Percentiles rank a stretch among this genome's conserved stretches.
These are phyloP conservation scores for Albatrellus sp. DNA, from an alignment of 1,284 basidiomycete genomes.

Conservation along the genomic window DNA sequence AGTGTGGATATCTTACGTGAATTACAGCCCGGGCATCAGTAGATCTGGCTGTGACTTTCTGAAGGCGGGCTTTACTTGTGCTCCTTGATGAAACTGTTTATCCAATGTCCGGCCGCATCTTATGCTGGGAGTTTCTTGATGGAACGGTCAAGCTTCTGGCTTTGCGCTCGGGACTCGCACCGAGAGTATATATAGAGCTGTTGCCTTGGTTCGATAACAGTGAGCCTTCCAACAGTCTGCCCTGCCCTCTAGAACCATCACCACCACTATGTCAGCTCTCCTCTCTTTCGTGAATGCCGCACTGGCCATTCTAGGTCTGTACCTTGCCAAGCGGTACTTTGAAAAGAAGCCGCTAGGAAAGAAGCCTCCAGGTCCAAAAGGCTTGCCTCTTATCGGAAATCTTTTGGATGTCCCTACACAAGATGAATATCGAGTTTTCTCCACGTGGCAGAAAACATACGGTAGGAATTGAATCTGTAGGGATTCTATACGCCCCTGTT, in stretches of 20 bases:
- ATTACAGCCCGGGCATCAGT: too few relatives aligned
- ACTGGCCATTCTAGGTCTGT: conserved; percentile 7
- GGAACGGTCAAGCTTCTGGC: too few relatives aligned
- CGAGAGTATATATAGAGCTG: too few relatives aligned
- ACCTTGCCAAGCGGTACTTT: conserved; percentile 9
- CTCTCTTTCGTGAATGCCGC: conserved; percentile 5
- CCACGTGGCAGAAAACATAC: conserved; percentile 11
- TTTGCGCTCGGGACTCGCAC: too few relatives aligned
- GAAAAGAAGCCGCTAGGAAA: conserved; percentile 9
- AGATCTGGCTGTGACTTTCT: too few relatives aligned
- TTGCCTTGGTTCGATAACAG: too few relatives aligned
- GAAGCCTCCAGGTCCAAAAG: conserved; percentile 13
- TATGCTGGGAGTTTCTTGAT: too few relatives aligned
- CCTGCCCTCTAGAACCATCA: neutral
- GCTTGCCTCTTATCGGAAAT: conserved; percentile 14
- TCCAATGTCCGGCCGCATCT: too few relatives aligned
- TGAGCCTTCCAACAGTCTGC: neutral
- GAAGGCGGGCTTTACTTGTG: too few relatives aligned
- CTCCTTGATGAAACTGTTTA: too few relatives aligned
- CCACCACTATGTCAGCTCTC: neutral
- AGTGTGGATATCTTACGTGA: too few relatives aligned
- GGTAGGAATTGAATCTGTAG: conserved; percentile 4
- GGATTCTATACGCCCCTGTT: neutral
- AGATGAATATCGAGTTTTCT: conserved; percentile 10
- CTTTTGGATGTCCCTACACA: conserved; percentile 12